Evolutionary conservation across 2,329 filamentous ascomycete species (phyloP).

Genomic region (Aspergillus carbonarius): DNA sequence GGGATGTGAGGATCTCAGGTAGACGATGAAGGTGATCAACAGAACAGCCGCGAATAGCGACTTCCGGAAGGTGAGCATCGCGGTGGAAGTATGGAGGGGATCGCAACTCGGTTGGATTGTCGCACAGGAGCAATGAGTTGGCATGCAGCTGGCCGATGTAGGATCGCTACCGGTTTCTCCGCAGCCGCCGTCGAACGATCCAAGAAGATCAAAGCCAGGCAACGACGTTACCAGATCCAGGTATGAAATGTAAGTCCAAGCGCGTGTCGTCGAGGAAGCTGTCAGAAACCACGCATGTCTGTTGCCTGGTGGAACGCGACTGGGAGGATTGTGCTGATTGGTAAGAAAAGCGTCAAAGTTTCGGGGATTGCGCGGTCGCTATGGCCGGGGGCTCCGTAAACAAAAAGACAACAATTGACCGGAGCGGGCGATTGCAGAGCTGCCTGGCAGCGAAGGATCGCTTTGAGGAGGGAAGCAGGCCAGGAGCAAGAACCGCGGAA

Average conservation of each 20-base stretch:
- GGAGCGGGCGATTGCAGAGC: neutral
- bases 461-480: neutral
- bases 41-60: conserved; percentile 70
- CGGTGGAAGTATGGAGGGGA: conserved; percentile 6
- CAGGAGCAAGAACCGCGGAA: neutral
- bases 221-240: neutral
- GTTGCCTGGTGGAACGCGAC: neutral
- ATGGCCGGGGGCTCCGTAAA: neutral
- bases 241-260: neutral
- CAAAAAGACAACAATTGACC: neutral
- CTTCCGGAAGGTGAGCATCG: conserved; percentile 77
- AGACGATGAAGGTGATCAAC: conserved; percentile 67
- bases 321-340: neutral
- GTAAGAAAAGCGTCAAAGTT: neutral
- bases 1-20: conserved; percentile 63
- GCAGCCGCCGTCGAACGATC: conserved; percentile 17
- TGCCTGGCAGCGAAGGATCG: neutral
- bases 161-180: conserved; percentile 9
- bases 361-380: neutral
- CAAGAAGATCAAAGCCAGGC: neutral
- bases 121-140: neutral
- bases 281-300: conserved; percentile 9
- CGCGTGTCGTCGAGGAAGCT: conserved; percentile 10
- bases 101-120: conserved; percentile 5
- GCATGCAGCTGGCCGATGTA: neutral